Conservation (phyloP, 306 rosid genomes). For the Mimosa bimucronata region DNA sequence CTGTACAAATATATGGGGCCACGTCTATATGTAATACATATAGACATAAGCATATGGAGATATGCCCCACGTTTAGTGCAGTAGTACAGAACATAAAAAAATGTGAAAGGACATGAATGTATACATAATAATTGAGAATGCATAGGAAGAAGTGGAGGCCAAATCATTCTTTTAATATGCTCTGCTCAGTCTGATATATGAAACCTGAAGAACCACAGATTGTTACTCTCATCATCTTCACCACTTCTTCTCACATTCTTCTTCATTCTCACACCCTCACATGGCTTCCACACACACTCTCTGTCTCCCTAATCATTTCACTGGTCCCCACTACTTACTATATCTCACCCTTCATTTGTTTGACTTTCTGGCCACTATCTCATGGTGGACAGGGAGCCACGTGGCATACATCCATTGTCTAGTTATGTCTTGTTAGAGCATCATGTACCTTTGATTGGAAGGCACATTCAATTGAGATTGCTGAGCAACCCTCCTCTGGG, state of each 20-base stretch:
- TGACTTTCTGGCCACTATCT: conserved; percentile 5
- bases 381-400: neutral
- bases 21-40: neutral
- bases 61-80: neutral
- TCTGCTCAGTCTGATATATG: neutral
- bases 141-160: neutral
- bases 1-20: neutral
- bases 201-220: neutral
- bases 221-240: conserved; percentile 7
- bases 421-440: neutral
- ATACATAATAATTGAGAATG: neutral
- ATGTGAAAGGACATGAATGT: neutral
- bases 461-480: conserved; percentile 16
- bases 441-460: conserved; percentile 22
- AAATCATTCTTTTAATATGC: conserved; percentile 1
- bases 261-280: neutral
- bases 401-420: neutral
- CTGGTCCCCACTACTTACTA: neutral
- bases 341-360: neutral
- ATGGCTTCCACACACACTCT: neutral
- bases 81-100: too few relatives aligned
- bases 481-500: neutral
- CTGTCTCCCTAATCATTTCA: neutral
- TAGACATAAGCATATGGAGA: neutral
- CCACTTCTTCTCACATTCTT: neutral